A percentile compares a stretch with the other conserved stretches of the same genome.
phyloP scores from a whole-genome alignment of 208 protist species.

The Crithidia thermophila region DNA sequence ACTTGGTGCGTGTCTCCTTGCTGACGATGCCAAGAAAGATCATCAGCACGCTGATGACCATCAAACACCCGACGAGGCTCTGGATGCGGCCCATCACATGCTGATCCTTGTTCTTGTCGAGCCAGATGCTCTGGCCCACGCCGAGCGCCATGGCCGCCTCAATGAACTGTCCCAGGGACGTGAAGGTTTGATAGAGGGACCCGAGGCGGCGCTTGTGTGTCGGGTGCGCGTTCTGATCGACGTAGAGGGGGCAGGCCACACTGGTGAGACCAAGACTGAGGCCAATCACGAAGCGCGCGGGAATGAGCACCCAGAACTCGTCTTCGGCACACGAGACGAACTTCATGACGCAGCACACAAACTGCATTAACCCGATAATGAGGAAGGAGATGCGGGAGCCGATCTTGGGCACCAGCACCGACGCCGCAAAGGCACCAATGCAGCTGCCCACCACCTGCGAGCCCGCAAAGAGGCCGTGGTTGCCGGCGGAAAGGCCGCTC shows the following conservation, averaged over 20 bases:
- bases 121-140: slow-evolving; percentile 35
- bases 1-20: slow-evolving; percentile 9
- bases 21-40: slow-evolving; percentile 39
- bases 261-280: slow-evolving; percentile 51
- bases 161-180: slow-evolving; percentile 53
- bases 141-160: slow-evolving; percentile 44
- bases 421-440: slow-evolving; percentile 70
- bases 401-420: slow-evolving; percentile 33
- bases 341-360: slow-evolving; percentile 59
- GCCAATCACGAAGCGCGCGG: slow-evolving; percentile 75
- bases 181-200: slow-evolving; percentile 60
- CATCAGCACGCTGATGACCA: slow-evolving; percentile 31
- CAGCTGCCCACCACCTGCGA: slow-evolving; percentile 78
- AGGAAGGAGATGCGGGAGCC: slow-evolving; percentile 65
- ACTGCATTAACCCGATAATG: slow-evolving; percentile 46
- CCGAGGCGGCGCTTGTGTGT: slow-evolving; percentile 47
- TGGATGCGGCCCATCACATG: slow-evolving; percentile 45
- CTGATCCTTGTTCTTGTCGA: slow-evolving; percentile 19
- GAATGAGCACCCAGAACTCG: slow-evolving; percentile 69
- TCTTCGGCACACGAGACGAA: slow-evolving; percentile 44
- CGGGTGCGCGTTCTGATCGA: slow-evolving; percentile 61
- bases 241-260: slow-evolving; percentile 74
- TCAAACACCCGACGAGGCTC: slow-evolving; percentile 37
- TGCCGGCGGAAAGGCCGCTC: slow-evolving; percentile 39
- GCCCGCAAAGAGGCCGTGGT: slow-evolving; percentile 79